Base-by-base conservation (phyloP, 257 asterid genomes). In the Nicotiana paniculata region DNA sequence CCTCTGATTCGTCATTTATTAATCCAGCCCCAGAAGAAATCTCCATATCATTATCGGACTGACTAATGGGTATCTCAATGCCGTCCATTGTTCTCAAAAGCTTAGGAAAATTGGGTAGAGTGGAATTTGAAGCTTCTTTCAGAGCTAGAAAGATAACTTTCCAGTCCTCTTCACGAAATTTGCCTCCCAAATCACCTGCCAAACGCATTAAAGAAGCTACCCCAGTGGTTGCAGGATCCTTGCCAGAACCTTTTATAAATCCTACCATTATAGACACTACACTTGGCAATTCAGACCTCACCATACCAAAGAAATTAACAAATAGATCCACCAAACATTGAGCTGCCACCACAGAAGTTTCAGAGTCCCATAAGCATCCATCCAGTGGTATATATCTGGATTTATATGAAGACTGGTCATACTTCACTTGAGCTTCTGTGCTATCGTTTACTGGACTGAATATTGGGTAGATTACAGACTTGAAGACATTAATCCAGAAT, bases 301-400 rank as follows among this genome's bases (percentile, higher is more conserved):
- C 85, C 82, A 88, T 84, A 72, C 83, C 88, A 80, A 90, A 95
- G 92, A 91, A 93, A 88, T 86, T 88, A 81, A 89, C 91, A 86
- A 93, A 89, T 77, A 95, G 82, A 89, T 91, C 97, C 62, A 88
- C 87, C 61, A 95, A 89, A 85, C 94, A 93, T 83, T 91, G 92
- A 80, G 92, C 92, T 72, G 97, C 97, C 58, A 91, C 88, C 39
- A 91, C 90, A 80, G 90, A 90, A 77, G 97, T 93, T 84, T 88
- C 98, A 16, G 97, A 87, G 90, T 96, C 97, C 97, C 96, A 93
- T 77, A 87, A 84, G 84, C 90, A 90, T 79, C 89, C 89, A 82
- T 90, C 97, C 64, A 89, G 86, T 81, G 89, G 89, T 64, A 85
- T 74, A 85, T 87, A 85, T 86, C 80, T 83, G 65, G 88, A 78